Evolutionary conservation across 1,284 basidiomycete species (phyloP).

Genomic region (Amylostereum chailletii): DNA sequence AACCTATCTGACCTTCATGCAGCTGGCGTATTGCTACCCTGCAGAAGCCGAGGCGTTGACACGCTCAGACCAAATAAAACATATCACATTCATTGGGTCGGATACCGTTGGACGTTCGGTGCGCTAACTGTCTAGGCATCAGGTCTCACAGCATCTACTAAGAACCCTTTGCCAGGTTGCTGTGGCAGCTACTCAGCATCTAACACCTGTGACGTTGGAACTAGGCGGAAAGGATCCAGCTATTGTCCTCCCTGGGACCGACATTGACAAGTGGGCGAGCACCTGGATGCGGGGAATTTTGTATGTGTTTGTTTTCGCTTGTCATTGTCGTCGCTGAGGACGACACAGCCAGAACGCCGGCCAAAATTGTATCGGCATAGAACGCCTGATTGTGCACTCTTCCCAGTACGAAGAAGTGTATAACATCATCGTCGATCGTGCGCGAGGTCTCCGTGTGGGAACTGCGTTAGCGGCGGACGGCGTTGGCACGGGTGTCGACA

Average conservation of each 20-base stretch:
- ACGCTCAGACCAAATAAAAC: constrained; percentile 69
- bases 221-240: constrained; percentile 83
- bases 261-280: constrained; percentile 63
- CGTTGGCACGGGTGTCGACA: constrained; percentile 64
- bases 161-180: constrained; percentile 47
- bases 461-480: constrained; percentile 62
- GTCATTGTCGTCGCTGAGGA: too few relatives aligned
- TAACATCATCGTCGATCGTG: constrained; percentile 52
- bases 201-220: constrained; percentile 88
- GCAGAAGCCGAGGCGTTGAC: constrained; percentile 82
- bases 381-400: constrained; percentile 81
- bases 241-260: constrained; percentile 66
- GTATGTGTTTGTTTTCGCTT: constrained; percentile 37
- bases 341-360: constrained; percentile 74
- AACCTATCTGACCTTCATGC: neutral
- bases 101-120: constrained; percentile 85
- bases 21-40: constrained; percentile 84
- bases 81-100: constrained; percentile 89
- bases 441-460: constrained; percentile 61
- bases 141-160: constrained; percentile 4
- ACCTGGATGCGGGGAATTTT: constrained; percentile 82
- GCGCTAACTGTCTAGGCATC: constrained; percentile 5
- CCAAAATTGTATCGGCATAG: constrained; percentile 96
- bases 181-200: constrained; percentile 70
- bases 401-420: constrained; percentile 71